phyloP scores from a whole-genome alignment of 257 asterid genomes.

The Asclepias syriaca region DNA sequence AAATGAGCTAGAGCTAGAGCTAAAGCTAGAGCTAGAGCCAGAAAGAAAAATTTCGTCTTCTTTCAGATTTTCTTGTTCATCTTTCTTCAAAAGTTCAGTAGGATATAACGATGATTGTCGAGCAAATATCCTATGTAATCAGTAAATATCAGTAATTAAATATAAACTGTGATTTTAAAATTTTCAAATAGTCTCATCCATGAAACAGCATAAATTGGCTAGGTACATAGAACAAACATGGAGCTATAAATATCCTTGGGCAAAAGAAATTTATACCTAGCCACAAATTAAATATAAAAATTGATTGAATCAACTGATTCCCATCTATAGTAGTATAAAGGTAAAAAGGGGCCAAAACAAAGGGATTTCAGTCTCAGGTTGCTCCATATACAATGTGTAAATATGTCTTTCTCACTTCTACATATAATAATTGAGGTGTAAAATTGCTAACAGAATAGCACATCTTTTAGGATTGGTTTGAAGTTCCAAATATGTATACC shows the following conservation, averaged over 20 bases:
- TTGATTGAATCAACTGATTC: not conserved
- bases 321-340: not conserved
- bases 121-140: conserved; percentile 44
- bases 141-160: not conserved
- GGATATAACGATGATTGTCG: conserved; percentile 65
- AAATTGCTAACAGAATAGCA: not conserved
- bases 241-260: not conserved
- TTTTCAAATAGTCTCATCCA: not conserved
- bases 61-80: conserved; percentile 22
- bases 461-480: not conserved
- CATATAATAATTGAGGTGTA: not conserved
- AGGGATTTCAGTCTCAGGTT: not conserved
- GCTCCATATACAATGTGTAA: not conserved
- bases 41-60: conserved; percentile 13
- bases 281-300: not conserved
- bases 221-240: not conserved
- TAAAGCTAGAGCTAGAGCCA: too few relatives aligned
- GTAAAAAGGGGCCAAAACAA: not conserved
- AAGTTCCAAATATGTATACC: not conserved
- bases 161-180: conserved; percentile 1
- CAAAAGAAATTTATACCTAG: not conserved
- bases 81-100: conserved; percentile 35
- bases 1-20: conserved; percentile 27
- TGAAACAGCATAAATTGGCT: not conserved
- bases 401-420: not conserved